Evolutionary conservation across 345 rosid species (phyloP).

Genomic region (Brassica incana): DNA sequence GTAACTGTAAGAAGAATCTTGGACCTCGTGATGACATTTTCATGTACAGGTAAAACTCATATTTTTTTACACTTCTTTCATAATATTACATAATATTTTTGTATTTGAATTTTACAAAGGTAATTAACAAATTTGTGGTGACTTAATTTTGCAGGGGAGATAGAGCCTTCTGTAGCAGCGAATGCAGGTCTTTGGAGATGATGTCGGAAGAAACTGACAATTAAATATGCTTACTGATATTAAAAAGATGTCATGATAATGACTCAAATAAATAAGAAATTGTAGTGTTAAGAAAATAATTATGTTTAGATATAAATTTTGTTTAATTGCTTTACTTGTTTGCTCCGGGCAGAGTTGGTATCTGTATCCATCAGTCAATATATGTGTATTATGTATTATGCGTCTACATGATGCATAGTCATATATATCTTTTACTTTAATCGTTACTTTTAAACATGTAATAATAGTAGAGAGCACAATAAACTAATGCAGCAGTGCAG

Average conservation of each 20-base stretch:
- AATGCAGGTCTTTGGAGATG: conserved; percentile 76
- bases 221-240: conserved; percentile 8
- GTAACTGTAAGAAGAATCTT: conserved; percentile 74
- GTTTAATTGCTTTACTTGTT: conserved; percentile 16
- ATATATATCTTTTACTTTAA: conserved; percentile 20
- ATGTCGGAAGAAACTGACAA: conserved; percentile 46
- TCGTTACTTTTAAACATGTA: background rate
- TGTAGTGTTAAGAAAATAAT: background rate
- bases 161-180: conserved; percentile 88
- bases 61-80: background rate
- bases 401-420: conserved; percentile 34
- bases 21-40: conserved; percentile 78
- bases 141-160: conserved; percentile 62
- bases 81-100: background rate
- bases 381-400: conserved; percentile 31
- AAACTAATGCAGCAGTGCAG: background rate
- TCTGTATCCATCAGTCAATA: conserved; percentile 11
- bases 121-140: conserved; percentile 10
- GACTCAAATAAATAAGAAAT: conserved; percentile 15
- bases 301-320: conserved; percentile 27
- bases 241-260: conserved; percentile 20
- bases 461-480: conserved; percentile 3
- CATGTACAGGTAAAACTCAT: conserved; percentile 66
- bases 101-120: background rate
- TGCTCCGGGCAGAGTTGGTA: conserved; percentile 15